Conservation (phyloP, 2,329 filamentous ascomycete genomes). For the Neopestalotiopsis sp. region DNA sequence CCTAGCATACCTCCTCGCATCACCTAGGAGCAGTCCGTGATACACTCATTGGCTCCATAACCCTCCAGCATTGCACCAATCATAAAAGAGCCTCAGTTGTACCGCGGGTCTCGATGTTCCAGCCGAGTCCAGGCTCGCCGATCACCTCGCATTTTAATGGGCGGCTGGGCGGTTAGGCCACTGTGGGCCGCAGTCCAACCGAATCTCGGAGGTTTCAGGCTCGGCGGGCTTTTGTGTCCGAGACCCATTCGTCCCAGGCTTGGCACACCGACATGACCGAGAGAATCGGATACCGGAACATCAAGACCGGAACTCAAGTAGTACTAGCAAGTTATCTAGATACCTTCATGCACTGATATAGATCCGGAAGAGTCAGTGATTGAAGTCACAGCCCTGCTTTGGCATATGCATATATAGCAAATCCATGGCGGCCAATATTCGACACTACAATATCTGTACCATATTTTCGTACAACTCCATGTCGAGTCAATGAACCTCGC, state of each 20-base stretch:
- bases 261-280: conserved; percentile 5
- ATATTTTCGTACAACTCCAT: too few relatives aligned
- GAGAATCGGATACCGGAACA: not conserved
- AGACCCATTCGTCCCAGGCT: not conserved
- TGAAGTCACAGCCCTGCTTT: not conserved
- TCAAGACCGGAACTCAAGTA: not conserved
- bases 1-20: not conserved
- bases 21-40: not conserved
- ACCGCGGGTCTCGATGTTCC: conserved; percentile 13
- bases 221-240: conserved; percentile 3
- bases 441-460: too few relatives aligned
- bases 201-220: conserved; percentile 7
- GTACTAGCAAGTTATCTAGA: not conserved
- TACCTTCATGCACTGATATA: not conserved
- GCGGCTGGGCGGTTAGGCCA: not conserved
- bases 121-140: conserved; percentile 17
- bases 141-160: conserved; percentile 3
- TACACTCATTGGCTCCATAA: not conserved
- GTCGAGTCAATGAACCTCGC: too few relatives aligned
- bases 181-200: not conserved
- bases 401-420: too few relatives aligned
- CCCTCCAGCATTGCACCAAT: conserved; percentile 4
- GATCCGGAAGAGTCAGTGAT: not conserved
- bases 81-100: not conserved
- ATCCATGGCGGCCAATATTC: too few relatives aligned